A percentile compares a stretch with the other conserved stretches of the same genome.
Conservation (phyloP, 345 rosid species). For the Hevea brasiliensis region DNA sequence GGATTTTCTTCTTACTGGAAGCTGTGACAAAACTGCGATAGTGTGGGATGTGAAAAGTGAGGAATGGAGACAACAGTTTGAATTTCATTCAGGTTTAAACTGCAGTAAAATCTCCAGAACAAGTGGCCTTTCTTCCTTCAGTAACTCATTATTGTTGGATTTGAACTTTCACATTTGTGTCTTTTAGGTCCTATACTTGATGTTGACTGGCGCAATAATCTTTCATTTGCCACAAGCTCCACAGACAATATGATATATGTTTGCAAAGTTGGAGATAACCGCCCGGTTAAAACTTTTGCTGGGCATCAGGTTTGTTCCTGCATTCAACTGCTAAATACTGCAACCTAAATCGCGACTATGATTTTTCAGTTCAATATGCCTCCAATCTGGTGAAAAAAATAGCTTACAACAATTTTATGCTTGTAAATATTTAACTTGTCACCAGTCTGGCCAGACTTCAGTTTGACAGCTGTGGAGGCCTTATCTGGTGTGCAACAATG, state of each 20-base stretch:
- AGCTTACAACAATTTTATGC: background rate
- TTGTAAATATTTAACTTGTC: background rate
- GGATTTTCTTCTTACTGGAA: conserved; percentile 97
- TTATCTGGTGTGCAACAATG: background rate
- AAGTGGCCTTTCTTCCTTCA: background rate
- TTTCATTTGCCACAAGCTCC: conserved; percentile 96
- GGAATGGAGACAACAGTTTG: conserved; percentile 95
- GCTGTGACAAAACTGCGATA: conserved; percentile 93
- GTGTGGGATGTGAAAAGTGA: conserved; percentile 98
- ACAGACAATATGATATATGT: conserved; percentile 90
- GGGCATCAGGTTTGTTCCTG: conserved; percentile 79
- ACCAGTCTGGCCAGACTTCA: background rate
- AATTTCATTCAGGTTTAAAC: conserved; percentile 70
- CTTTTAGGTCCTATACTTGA: conserved; percentile 91
- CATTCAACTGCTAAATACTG: conserved; percentile 11
- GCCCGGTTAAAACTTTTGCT: conserved; percentile 71
- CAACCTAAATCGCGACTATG: background rate
- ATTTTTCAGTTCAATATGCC: background rate
- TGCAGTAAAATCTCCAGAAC: background rate
- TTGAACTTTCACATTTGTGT: conserved; percentile 16
- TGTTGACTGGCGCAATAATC: conserved; percentile 98
- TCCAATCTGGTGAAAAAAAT: background rate
- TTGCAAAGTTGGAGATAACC: conserved; percentile 86
- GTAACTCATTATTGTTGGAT: background rate
- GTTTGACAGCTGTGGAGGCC: background rate